Evolutionary conservation across 2,329 filamentous ascomycete genomes (phyloP), one percentile per base, ranked within the genome.

Genomic region (Penicillium sp.): DNA sequence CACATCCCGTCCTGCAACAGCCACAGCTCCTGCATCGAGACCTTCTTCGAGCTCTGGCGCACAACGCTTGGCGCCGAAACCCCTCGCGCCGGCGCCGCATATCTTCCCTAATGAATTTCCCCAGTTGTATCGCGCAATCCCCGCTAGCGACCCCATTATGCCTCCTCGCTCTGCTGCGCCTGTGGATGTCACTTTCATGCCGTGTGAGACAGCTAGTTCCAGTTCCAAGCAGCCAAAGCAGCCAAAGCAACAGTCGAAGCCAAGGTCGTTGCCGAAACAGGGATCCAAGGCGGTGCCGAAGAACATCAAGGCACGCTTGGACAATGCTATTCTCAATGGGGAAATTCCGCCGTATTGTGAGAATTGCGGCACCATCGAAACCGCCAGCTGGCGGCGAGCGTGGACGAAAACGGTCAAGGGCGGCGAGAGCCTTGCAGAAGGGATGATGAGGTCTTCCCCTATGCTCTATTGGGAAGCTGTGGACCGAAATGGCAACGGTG

Each of bases 281-380:
- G 71, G 83, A 74, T 75, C 83, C 72, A 78, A 87, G 80, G 83
- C 88, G 17, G 37, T 81, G 81, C 88, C 77, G 72, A 89, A 89
- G 60, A 76, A 81, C 53, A 84, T 87, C 46, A 78, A 82, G 60
- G 78, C 82, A 25, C 79, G 79, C 47, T 70, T 87, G 22, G 77
- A 83, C 40, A 72, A 76, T 53, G 80, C 82, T 22, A 86, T 97
- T 51, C 81, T 82, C n/a, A 85, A 85, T 52, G 94, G 94, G 5
- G 84, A 91, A 61, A 88, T 92, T 80, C 94, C 94, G 0, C 88
- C 88, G 1, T 97, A 88, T 68, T 99, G 94, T 72, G 84, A 84
- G 60, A 96, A 97, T 66, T 99, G 94, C 66, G 94, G 94, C 6
- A 89, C 91, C 7, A 96, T 99, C 55, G 90, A 97, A 66, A 99